phyloP scores from a whole-genome alignment of 306 rosid genomes.

The Trifolium subterraneum region DNA sequence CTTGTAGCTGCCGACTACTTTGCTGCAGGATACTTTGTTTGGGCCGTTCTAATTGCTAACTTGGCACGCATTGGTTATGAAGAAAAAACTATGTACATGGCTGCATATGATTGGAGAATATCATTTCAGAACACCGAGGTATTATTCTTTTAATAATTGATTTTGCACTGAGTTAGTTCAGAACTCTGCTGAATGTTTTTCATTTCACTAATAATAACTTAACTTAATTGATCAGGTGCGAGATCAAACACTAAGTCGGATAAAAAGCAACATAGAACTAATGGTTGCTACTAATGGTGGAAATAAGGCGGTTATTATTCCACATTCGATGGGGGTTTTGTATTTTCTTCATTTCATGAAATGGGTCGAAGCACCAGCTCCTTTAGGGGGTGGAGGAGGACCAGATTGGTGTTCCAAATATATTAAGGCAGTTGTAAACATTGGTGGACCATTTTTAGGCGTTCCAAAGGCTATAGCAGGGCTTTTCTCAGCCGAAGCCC shows the following conservation, averaged over 20 bases:
- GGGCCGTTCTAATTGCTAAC: conserved; percentile 90
- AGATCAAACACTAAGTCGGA: conserved; percentile 79
- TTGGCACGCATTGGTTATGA: conserved; percentile 87
- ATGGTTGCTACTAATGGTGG: conserved; percentile 82
- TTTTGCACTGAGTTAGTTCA: neutral
- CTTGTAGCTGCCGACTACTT: conserved; percentile 95
- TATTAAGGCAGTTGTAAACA: conserved; percentile 78
- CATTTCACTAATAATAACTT: neutral
- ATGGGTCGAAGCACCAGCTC: conserved; percentile 93
- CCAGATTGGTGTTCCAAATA: conserved; percentile 84
- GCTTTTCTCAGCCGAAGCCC: conserved; percentile 88
- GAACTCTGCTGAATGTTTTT: conserved; percentile 13
- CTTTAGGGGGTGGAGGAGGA: conserved; percentile 93
- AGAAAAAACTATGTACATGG: conserved; percentile 89
- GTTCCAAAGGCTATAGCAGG: conserved; percentile 87
- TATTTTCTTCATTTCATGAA: conserved; percentile 92
- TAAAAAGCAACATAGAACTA: conserved; percentile 85
- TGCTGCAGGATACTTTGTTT: conserved; percentile 85
- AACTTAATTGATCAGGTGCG: conserved; percentile 62
- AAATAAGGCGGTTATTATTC: conserved; percentile 80
- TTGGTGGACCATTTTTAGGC: conserved; percentile 89
- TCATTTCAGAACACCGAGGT: conserved; percentile 92
- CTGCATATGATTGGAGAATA: conserved; percentile 92
- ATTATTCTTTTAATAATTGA: conserved; percentile 32
- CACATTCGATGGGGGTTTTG: conserved; percentile 87